Percentiles rank a stretch among this genome's conserved stretches.
Evolutionary conservation across 2,329 filamentous ascomycete genomes (phyloP).

Genomic region (Hysterium pulicare): DNA sequence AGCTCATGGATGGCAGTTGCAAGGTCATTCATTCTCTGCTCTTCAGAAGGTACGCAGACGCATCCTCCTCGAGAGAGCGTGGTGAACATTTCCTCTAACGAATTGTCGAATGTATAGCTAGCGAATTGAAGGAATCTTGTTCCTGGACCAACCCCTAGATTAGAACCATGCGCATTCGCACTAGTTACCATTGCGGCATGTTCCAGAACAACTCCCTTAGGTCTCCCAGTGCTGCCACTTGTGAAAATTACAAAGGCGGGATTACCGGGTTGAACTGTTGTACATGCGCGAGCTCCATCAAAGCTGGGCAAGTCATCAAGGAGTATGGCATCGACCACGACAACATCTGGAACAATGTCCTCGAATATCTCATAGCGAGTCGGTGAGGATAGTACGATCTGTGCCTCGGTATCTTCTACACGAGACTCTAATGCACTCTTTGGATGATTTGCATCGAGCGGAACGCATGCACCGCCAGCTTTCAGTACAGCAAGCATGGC

Average conservation of each 20-base stretch:
- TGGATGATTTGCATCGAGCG: slow-evolving; percentile 35
- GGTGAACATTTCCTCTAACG: slow-evolving; percentile 54
- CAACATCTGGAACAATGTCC: slow-evolving; percentile 40
- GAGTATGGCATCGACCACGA: slow-evolving; percentile 25
- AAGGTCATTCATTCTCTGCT: slow-evolving; percentile 52
- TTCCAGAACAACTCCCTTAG: slow-evolving; percentile 33
- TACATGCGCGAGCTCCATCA: slow-evolving; percentile 14
- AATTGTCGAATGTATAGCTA: slow-evolving; percentile 55
- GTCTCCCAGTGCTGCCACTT: slow-evolving; percentile 29
- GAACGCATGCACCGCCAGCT: slow-evolving; percentile 33
- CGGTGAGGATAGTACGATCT: slow-evolving; percentile 40
- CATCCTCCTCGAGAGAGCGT: slow-evolving; percentile 51
- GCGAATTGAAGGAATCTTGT: slow-evolving; percentile 38
- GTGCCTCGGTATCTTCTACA: slow-evolving; percentile 37
- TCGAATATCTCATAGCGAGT: slow-evolving; percentile 39
- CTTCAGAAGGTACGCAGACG: slow-evolving; percentile 55
- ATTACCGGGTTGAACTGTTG: slow-evolving; percentile 21
- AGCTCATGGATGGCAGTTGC: slow-evolving; percentile 39
- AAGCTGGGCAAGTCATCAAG: slow-evolving; percentile 30
- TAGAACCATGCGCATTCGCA: slow-evolving; percentile 26
- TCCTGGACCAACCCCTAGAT: slow-evolving; percentile 20
- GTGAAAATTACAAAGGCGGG: slow-evolving; percentile 33
- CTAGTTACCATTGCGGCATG: slow-evolving; percentile 31
- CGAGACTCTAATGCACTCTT: slow-evolving; percentile 37
- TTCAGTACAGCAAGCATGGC: slow-evolving; percentile 39